phyloP scores from a whole-genome alignment of 1,139 yeast species.

The Scheffersomyces illinoinensis region DNA sequence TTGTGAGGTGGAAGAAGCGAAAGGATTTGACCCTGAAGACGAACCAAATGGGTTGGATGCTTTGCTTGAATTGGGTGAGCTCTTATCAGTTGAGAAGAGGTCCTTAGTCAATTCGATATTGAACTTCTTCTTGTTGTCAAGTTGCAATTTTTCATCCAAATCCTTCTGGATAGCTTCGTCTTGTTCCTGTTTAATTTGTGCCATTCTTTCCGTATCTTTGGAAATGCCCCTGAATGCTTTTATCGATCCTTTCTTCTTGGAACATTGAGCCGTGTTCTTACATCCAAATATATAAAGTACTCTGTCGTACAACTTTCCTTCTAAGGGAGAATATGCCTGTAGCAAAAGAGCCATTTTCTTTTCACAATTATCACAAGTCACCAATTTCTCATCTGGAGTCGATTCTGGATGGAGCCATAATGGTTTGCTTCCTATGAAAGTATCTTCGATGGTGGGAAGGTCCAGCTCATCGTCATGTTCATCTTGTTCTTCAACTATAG shows the following conservation, averaged over 20 bases:
- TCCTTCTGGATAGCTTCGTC: conserved; percentile 33
- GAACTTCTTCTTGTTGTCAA: conserved; percentile 23
- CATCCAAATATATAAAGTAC: conserved; percentile 81
- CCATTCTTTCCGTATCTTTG: conserved; percentile 54
- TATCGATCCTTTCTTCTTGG: conserved; percentile 66
- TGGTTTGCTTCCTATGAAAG: conserved; percentile 81
- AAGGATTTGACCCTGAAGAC: conserved; percentile 20
- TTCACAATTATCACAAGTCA: conserved; percentile 67
- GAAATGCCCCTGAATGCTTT: conserved; percentile 74
- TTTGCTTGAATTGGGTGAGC: not conserved
- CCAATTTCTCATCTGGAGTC: conserved; percentile 50
- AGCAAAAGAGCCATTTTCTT: conserved; percentile 63
- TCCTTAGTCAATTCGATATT: conserved; percentile 47
- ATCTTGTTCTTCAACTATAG: conserved; percentile 23
- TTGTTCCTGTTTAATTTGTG: conserved; percentile 37
- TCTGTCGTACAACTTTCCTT: conserved; percentile 73
- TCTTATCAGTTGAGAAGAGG: conserved; percentile 28
- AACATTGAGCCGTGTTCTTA: conserved; percentile 54
- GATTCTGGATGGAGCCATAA: conserved; percentile 56
- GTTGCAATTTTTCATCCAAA: conserved; percentile 20
- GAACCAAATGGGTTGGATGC: conserved; percentile 31
- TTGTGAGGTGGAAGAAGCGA: conserved; percentile 7
- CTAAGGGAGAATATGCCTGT: conserved; percentile 81
- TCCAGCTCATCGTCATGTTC: conserved; percentile 33
- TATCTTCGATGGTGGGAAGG: conserved; percentile 63